Evolutionary conservation across 495 filamentous ascomycete species (phyloP), one percentile per base, ranked within the genome.

Genomic region (Penicillium samsonianum): DNA sequence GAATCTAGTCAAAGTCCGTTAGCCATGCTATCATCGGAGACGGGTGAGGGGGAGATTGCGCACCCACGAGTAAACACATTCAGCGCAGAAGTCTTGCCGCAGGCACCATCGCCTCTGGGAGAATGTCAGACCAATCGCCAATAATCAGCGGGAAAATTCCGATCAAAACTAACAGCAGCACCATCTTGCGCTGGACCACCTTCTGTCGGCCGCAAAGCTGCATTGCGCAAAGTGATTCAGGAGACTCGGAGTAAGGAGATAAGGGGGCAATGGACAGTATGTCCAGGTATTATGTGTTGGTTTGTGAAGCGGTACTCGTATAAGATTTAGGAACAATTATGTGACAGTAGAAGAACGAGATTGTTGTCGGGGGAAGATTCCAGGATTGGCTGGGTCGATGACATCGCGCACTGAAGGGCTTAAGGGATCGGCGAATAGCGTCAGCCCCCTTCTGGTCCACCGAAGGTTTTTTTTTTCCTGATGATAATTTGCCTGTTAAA

Each of bases 61-160:
- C 78, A 95, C 89, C 94, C 94, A 88, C 94, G 87, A 52, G 94
- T 98, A 75, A 98, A 98, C 61, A 98, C 94, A 73, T 98, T 98
- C 73, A 98, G 74, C 59, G 97, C 79, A 44, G 92, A 97, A 50
- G 94, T 98, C 80, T 98, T 98, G 67, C 94, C 94, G 72, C 90
- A 96, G 61, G 94, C 94, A 80, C 94, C 94, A 74, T 98, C 94
- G 63, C 94, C 94, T 71, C 90, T 95, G 65, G 64, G 45, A 25
- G n/a, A 12, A 23, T 31, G 60, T 73, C 47, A 71, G 57, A 53
- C 30, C 59, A 49, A 26, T 50, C 38, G 19, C 38, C n/a, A 22
- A 14, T 14, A 16, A 31, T 14, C 16, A 46, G 12, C 23, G 12
- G 28, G 25, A 41, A 23, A 30, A 33, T 19, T 47, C 22, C n/a